Conservation (phyloP, 208 protist genomes). For the Trypanosoma mega region DNA sequence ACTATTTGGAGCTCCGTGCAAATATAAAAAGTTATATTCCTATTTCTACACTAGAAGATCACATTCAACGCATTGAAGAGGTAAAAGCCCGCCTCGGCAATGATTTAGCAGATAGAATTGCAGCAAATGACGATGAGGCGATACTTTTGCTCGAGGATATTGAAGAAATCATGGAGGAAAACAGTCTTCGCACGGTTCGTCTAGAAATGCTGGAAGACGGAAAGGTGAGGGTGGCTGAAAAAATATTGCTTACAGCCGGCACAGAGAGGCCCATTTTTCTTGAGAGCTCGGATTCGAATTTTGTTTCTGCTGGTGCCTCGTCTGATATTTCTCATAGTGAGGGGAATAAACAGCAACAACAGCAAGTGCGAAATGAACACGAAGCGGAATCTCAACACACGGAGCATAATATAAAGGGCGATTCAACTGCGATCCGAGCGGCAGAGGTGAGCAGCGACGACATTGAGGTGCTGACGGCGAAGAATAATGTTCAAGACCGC, state of each 20-base stretch:
- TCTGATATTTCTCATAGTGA: no score
- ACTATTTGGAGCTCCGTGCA: slow-evolving; percentile 71
- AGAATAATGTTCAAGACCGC: slow-evolving; percentile 70
- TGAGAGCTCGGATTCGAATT: slow-evolving; percentile 2
- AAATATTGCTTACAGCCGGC: slow-evolving; percentile 60
- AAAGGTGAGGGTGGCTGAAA: slow-evolving; percentile 45
- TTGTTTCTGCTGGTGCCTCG: no score
- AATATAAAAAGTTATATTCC: slow-evolving; percentile 78
- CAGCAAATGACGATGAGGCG: slow-evolving; percentile 66
- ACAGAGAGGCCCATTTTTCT: slow-evolving; percentile 71
- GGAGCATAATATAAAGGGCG: neutral
- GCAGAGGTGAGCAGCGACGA: slow-evolving; percentile 53
- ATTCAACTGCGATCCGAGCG: slow-evolving; percentile 29
- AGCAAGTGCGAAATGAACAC: neutral
- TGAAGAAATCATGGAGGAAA: slow-evolving; percentile 80
- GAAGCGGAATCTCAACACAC: neutral
- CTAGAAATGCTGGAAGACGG: slow-evolving; percentile 69
- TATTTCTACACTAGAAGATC: slow-evolving; percentile 78
- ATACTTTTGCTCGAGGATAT: slow-evolving; percentile 88
- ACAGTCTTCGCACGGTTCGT: slow-evolving; percentile 73
- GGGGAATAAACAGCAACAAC: no score
- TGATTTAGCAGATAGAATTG: slow-evolving; percentile 57
- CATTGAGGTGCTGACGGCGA: slow-evolving; percentile 78
- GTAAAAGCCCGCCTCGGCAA: slow-evolving; percentile 63
- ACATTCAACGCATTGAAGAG: slow-evolving; percentile 78